Base-by-base conservation (phyloP, 306 rosid genomes). In the Cicer yamashitae region DNA sequence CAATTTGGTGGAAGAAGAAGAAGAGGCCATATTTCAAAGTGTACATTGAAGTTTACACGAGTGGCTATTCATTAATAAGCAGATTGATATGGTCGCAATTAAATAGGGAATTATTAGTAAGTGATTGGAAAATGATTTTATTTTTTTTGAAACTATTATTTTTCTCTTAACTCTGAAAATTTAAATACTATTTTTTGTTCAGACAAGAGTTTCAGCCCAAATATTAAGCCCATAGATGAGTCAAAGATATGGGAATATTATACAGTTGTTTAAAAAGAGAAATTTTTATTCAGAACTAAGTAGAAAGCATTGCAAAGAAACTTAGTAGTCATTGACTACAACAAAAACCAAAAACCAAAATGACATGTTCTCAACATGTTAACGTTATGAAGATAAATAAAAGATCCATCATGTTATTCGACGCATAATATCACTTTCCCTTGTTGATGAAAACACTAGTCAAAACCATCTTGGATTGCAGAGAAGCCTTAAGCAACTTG, bases 381-480 rank as follows among this genome's bases (percentile, higher is more conserved):
- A 56, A 20, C 57, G 6, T 22, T 56, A 9, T 56, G 7, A 56
- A 56, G 62, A 48, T 20, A 10, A 9, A 56, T 10, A 20, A 56
- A 56, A 18, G 56, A 56, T 0, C 13, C 2, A 11, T 22, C n/a
- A 7, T 53, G 25, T 17, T 17, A 17, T 9, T 17, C 60, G 13
- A 17, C 3, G 34, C 70, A 5, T 67, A 25, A 25, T 0, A 22
- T 67, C 72, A 67, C 3, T 46, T 22, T 22, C 6, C 7, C 41
- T 67, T 70, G 39, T 71, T 82, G 38, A 76, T 1, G 25, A 82
- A 76, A 62, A 65, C 66, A 71, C 6, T 47, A 0, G 85, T 82
- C 37, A 82, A 15, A n/a, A 57, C 82, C 34, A 4, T 54, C 38
- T 71, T 48, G 0, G 79, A 71, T 2, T 70, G 52, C 1, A 82